These are phyloP conservation scores for Trichocladium antarcticum DNA, from an alignment of 495 filamentous ascomycete species.

Conservation along the genomic window DNA sequence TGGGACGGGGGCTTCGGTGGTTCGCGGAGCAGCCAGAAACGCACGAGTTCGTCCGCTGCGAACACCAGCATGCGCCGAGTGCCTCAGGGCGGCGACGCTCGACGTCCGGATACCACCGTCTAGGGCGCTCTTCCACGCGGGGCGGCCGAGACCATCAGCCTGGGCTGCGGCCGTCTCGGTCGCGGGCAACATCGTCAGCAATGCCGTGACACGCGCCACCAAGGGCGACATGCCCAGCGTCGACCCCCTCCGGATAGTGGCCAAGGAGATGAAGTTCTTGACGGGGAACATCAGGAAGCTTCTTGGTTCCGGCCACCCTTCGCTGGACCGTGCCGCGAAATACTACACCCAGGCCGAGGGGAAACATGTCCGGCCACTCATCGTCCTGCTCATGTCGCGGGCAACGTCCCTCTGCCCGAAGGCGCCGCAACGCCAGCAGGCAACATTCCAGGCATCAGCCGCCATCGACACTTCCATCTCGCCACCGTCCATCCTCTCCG, in stretches of 20 bases:
- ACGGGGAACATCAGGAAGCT: conserved; percentile 81
- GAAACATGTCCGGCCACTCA: conserved; percentile 88
- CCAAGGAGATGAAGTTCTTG: conserved; percentile 90
- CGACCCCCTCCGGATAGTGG: conserved; percentile 70
- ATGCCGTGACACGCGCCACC: conserved; percentile 49
- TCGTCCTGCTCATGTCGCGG: conserved; percentile 91
- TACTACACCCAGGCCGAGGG: conserved; percentile 97
- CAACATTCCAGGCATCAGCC: conserved; percentile 27
- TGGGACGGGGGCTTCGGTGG: conserved; percentile 29
- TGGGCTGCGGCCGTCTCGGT: conserved; percentile 58
- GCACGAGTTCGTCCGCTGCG: conserved; percentile 9
- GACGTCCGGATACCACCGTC: conserved; percentile 26
- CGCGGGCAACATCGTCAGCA: conserved; percentile 63
- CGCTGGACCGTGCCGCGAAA: conserved; percentile 87
- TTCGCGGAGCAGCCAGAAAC: conserved; percentile 23
- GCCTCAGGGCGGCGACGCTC: conserved; percentile 24
- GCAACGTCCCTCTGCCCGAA: conserved; percentile 76
- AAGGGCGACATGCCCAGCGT: conserved; percentile 48
- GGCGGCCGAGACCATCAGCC: conserved; percentile 30
- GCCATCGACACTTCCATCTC: conserved; percentile 70
- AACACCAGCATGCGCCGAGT: conserved; percentile 26
- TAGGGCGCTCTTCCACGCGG: conserved; percentile 32
- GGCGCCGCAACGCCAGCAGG: conserved; percentile 30
- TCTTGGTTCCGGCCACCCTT: conserved; percentile 83
- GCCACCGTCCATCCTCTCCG: conserved; percentile 59